phyloP scores from a whole-genome alignment of 306 rosid species.

The Glycine soja region DNA sequence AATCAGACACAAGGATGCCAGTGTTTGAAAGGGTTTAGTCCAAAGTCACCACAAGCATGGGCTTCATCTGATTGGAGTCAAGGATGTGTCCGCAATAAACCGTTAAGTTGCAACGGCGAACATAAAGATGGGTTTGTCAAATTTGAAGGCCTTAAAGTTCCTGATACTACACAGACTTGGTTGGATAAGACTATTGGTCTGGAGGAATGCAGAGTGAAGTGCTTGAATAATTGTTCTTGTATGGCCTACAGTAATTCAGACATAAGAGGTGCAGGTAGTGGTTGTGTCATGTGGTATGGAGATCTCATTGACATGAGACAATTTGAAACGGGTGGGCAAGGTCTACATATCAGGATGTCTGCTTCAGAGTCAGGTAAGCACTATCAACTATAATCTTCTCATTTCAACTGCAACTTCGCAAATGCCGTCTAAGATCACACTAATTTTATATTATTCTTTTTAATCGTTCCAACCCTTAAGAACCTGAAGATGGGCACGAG shows the following conservation, averaged over 20 bases:
- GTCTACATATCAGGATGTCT: background rate
- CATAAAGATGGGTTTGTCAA: constrained; percentile 37
- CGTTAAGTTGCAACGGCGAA: constrained; percentile 18
- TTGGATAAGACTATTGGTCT: background rate
- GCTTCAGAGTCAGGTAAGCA: background rate
- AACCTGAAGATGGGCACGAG: background rate
- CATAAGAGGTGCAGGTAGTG: background rate
- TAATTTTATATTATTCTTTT: background rate
- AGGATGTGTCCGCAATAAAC: background rate
- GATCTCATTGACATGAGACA: background rate
- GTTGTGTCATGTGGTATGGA: background rate
- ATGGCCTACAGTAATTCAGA: background rate
- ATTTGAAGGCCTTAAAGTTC: constrained; percentile 17
- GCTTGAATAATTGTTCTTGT: background rate
- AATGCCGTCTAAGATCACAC: background rate
- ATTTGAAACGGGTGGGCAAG: background rate
- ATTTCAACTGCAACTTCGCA: background rate
- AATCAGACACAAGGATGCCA: background rate
- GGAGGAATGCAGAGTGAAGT: background rate
- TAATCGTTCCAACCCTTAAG: background rate
- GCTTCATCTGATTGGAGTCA: background rate
- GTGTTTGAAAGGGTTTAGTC: constrained; percentile 44
- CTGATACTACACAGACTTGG: background rate
- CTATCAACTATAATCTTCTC: background rate
- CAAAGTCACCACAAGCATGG: background rate